Percentiles rank a stretch among this genome's conserved stretches.
These are phyloP conservation scores for Chaetomium tenue DNA, from an alignment of 495 filamentous ascomycete species.

Conservation along the genomic window DNA sequence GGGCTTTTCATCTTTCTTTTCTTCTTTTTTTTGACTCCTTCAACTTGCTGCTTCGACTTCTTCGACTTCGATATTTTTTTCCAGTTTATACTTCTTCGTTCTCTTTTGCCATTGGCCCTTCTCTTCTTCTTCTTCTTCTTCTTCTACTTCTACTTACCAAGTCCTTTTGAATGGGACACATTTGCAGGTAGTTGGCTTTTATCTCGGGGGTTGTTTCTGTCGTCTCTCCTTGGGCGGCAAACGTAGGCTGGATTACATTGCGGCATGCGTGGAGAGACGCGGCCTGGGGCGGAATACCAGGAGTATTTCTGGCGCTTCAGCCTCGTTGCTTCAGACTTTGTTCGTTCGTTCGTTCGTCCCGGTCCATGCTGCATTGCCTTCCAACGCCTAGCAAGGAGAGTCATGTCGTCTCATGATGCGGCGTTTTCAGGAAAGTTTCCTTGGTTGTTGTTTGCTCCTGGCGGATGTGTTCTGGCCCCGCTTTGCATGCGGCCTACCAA, in stretches of 20 bases:
- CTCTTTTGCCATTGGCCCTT: neutral
- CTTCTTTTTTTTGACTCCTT: conserved; percentile 1
- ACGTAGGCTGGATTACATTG: neutral
- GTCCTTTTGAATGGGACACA: neutral
- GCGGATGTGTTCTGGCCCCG: neutral
- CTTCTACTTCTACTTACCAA: neutral
- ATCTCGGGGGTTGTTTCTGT: neutral
- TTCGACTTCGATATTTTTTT: neutral
- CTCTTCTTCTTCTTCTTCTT: neutral
- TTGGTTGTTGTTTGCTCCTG: neutral
- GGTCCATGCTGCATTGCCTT: neutral
- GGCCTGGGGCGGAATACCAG: conserved; percentile 7
- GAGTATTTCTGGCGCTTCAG: neutral
- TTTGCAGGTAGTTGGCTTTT: neutral
- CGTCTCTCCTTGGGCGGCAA: neutral
- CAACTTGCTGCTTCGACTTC: neutral
- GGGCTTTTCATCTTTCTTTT: neutral
- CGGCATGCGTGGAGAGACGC: neutral
- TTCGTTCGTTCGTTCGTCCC: neutral
- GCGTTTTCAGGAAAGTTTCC: neutral
- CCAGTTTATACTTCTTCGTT: neutral
- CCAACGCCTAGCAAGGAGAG: neutral
- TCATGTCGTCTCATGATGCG: neutral
- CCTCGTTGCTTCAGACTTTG: neutral
- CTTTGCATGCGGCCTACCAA: neutral